A percentile compares a stretch with the other conserved stretches of the same genome.
Evolutionary conservation across 2,329 filamentous ascomycete genomes (phyloP).

Genomic region (Clonostachys solani): DNA sequence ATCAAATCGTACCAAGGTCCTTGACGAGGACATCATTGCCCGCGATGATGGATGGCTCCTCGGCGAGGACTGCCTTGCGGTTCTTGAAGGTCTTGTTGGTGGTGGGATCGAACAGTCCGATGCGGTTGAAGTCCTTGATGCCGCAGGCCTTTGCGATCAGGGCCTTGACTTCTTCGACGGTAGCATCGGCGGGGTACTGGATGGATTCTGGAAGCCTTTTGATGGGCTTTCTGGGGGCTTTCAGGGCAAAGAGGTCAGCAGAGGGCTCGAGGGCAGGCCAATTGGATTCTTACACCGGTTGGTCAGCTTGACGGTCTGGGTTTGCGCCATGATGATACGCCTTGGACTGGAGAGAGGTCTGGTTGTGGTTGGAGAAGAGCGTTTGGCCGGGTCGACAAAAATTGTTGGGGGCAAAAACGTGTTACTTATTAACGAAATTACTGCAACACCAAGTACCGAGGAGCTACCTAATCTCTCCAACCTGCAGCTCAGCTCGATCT

Average conservation of each 20-base stretch:
- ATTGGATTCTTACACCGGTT: conserved; percentile 14
- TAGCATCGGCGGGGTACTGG: conserved; percentile 44
- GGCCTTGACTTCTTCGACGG: conserved; percentile 57
- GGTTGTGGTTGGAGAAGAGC: no score
- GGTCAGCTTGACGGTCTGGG: conserved; percentile 34
- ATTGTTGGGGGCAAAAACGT: no score
- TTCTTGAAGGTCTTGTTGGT: conserved; percentile 62
- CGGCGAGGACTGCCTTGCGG: conserved; percentile 46
- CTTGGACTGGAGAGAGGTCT: no score
- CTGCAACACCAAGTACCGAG: no score
- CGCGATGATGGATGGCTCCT: conserved; percentile 42
- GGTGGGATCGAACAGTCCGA: conserved; percentile 57
- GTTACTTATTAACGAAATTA: no score
- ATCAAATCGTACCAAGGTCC: conserved; percentile 68
- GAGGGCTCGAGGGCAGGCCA: background rate
- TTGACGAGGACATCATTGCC: conserved; percentile 73
- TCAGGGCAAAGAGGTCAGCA: background rate
- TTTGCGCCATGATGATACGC: conserved; percentile 3
- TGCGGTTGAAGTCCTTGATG: conserved; percentile 54
- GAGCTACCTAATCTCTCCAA: no score
- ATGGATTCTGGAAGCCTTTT: conserved; percentile 48
- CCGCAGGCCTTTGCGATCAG: conserved; percentile 45
- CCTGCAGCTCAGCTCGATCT: no score
- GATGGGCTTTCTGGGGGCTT: conserved; percentile 45
- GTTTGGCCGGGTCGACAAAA: no score